Percentiles rank a stretch among this genome's conserved stretches.
Evolutionary conservation across 2,329 filamentous ascomycete species (phyloP).

Genomic region (Pseudogymnoascus pannorum): DNA sequence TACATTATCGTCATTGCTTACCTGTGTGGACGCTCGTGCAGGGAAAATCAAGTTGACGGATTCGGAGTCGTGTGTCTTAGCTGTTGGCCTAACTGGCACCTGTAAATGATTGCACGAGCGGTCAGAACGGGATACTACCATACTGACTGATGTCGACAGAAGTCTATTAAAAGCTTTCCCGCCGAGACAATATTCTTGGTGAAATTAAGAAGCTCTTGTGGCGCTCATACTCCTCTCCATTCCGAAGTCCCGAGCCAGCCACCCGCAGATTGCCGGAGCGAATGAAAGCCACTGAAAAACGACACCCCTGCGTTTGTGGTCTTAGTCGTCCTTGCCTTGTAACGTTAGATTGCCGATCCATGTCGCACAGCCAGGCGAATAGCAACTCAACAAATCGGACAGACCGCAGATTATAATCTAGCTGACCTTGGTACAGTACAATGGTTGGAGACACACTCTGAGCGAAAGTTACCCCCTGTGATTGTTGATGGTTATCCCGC

Average conservation of each 20-base stretch:
- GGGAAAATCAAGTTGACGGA: neutral
- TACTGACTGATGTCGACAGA: neutral
- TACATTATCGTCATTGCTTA: neutral
- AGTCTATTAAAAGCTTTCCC: neutral
- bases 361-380: neutral
- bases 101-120: neutral
- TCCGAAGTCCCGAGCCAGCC: neutral
- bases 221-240: neutral
- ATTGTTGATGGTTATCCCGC: neutral
- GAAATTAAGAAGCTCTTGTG: neutral
- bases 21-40: neutral
- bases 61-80: neutral
- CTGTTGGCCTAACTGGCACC: neutral
- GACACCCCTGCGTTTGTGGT: neutral
- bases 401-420: neutral
- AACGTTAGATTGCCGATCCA: constrained; percentile 4
- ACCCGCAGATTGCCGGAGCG: neutral
- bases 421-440: neutral
- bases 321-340: neutral
- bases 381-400: neutral
- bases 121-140: neutral
- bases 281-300: neutral
- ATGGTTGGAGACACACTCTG: too few species aligned
- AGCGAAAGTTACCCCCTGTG: neutral
- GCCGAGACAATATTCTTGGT: neutral